phyloP scores from a whole-genome alignment of 495 filamentous ascomycete species.

The Penicillium coprophilum region DNA sequence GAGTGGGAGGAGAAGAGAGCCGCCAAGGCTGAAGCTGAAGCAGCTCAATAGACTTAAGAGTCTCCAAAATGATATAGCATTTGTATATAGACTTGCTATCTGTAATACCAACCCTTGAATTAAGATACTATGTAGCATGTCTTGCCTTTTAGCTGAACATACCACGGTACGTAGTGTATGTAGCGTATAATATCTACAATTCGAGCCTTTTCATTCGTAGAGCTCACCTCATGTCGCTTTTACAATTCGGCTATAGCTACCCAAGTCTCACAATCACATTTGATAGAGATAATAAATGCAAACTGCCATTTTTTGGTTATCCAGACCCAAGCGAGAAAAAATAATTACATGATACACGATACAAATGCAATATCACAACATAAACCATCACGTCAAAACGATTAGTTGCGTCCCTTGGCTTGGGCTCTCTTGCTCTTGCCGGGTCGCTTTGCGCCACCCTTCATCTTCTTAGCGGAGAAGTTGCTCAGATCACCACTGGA shows the following conservation, averaged over 20 bases:
- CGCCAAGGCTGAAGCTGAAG: constrained; percentile 21
- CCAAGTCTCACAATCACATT: neutral
- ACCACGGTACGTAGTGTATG: neutral
- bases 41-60: constrained; percentile 5
- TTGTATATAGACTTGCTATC: constrained; percentile 7
- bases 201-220: neutral
- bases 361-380: constrained; percentile 15
- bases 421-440: constrained; percentile 65
- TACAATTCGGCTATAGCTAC: neutral
- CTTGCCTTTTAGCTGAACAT: neutral
- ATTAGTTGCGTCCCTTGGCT: constrained; percentile 34
- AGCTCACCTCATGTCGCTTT: neutral
- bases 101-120: neutral
- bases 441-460: constrained; percentile 57
- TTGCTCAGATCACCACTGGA: constrained; percentile 74
- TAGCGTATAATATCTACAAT: neutral
- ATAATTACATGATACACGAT: constrained; percentile 17
- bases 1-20: constrained; percentile 54
- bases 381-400: constrained; percentile 9
- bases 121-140: neutral
- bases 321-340: constrained; percentile 14
- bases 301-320: constrained; percentile 19
- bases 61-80: neutral
- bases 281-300: constrained; percentile 3
- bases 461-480: constrained; percentile 85